phyloP scores from a whole-genome alignment of 345 rosid genomes.

The Citrus medica region DNA sequence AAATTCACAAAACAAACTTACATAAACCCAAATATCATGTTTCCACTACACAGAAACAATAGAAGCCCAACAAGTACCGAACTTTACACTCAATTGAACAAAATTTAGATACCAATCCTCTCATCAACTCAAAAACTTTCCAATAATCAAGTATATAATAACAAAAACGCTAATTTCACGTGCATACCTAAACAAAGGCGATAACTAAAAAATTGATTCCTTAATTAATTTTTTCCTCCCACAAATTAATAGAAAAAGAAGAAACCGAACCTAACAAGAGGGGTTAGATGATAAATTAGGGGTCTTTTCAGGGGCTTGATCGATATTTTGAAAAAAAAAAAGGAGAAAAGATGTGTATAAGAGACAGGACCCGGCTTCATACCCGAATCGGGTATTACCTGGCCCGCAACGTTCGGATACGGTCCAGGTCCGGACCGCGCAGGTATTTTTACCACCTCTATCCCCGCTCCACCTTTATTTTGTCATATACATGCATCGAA shows the following conservation, averaged over 20 bases:
- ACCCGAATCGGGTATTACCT: too few species aligned
- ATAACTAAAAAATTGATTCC: too few species aligned
- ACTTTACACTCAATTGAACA: background rate
- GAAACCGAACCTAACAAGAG: background rate
- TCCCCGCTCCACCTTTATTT: too few species aligned
- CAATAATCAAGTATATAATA: background rate
- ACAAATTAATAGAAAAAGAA: background rate
- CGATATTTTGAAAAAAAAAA: too few species aligned
- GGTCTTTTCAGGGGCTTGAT: too few species aligned
- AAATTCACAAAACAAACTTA: background rate
- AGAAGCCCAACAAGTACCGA: background rate
- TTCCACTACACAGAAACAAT: background rate
- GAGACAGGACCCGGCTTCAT: too few species aligned
- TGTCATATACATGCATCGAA: too few species aligned
- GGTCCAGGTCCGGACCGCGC: too few species aligned
- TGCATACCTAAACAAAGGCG: background rate
- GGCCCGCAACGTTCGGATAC: too few species aligned
- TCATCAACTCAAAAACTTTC: background rate
- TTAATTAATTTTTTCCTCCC: background rate
- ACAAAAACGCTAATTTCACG: background rate
- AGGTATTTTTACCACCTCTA: too few species aligned
- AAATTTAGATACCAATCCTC: background rate
- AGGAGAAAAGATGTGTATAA: too few species aligned
- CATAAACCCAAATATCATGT: background rate
- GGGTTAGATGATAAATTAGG: too few species aligned